Percentiles rank a stretch among this genome's conserved stretches.
Evolutionary conservation across 1,284 basidiomycete species (phyloP).

Genomic region (Phellopilus nigrolimitatus): DNA sequence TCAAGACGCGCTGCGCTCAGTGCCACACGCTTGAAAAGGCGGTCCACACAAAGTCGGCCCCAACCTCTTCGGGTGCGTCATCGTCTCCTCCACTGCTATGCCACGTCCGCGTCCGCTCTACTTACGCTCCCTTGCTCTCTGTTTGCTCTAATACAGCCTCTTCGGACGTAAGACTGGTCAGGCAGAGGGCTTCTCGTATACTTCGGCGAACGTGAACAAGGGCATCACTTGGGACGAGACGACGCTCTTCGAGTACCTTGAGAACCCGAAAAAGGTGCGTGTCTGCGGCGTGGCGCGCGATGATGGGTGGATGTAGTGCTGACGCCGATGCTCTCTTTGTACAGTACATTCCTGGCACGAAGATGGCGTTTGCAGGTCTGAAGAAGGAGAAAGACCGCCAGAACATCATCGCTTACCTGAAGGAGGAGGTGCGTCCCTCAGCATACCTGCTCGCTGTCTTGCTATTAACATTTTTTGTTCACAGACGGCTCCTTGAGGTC

Average conservation of each 20-base stretch:
- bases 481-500: no score
- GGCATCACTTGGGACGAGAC: slow-evolving; percentile 80
- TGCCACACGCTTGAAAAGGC: slow-evolving; percentile 90
- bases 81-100: background rate
- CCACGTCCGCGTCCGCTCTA: background rate
- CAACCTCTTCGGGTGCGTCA: slow-evolving; percentile 83
- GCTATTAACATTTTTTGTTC: no score
- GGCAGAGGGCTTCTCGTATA: slow-evolving; percentile 86
- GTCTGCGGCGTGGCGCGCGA: background rate
- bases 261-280: slow-evolving; percentile 92
- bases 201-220: slow-evolving; percentile 96
- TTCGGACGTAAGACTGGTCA: slow-evolving; percentile 91
- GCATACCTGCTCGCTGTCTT: no score
- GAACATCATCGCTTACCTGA: slow-evolving; percentile 80
- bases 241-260: slow-evolving; percentile 93
- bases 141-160: slow-evolving; percentile 36
- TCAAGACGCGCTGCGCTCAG: slow-evolving; percentile 97
- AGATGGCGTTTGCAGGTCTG: slow-evolving; percentile 96
- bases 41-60: slow-evolving; percentile 90
- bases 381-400: slow-evolving; percentile 97
- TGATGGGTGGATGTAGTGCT: slow-evolving; percentile 4
- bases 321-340: slow-evolving; percentile 20
- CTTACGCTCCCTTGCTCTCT: slow-evolving; percentile 6
- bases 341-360: slow-evolving; percentile 92
- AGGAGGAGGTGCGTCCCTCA: slow-evolving; percentile 51